Conservation (phyloP, 805 yeast genomes). For the Sugiyamaella marilandica region DNA sequence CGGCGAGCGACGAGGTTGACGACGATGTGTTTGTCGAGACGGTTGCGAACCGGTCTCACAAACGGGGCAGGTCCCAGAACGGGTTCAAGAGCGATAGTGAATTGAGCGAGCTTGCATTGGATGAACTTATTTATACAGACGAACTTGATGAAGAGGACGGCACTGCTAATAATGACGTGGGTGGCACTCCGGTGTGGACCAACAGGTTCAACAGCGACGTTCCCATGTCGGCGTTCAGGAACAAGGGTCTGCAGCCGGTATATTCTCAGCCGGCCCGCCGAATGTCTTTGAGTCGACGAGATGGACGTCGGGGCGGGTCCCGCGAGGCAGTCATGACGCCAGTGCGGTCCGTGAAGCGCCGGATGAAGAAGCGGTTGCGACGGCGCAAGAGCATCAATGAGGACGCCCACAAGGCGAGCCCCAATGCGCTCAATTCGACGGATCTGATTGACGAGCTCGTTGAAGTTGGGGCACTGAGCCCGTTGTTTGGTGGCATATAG, state of each 20-base stretch:
- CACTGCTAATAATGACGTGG: conserved; percentile 26
- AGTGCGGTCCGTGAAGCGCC: conserved; percentile 21
- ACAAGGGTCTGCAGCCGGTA: conserved; percentile 49
- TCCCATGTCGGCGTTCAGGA: conserved; percentile 88
- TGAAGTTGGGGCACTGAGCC: conserved; percentile 34
- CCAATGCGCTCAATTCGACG: conserved; percentile 18
- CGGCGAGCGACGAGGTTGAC: background rate
- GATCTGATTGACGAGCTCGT: conserved; percentile 34
- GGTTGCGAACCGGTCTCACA: conserved; percentile 6
- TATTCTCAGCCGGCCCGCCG: conserved; percentile 22
- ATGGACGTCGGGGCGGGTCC: conserved; percentile 8
- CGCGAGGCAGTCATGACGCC: conserved; percentile 31
- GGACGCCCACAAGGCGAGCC: conserved; percentile 9
- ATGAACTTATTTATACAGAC: conserved; percentile 82
- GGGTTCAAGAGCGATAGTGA: conserved; percentile 35
- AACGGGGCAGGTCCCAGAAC: conserved; percentile 17
- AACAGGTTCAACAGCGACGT: conserved; percentile 44
- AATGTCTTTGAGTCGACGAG: conserved; percentile 16
- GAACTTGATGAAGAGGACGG: conserved; percentile 75
- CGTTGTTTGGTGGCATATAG: conserved; percentile 27
- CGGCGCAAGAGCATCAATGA: conserved; percentile 14
- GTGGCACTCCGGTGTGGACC: conserved; percentile 34
- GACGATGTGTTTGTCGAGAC: conserved; percentile 5
- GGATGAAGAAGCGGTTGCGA: conserved; percentile 17
- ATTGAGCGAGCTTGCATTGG: conserved; percentile 49